Evolutionary conservation across 495 filamentous ascomycete genomes (phyloP), one percentile per base, ranked within the genome.

Genomic region (Aspergillus olivimuriae): DNA sequence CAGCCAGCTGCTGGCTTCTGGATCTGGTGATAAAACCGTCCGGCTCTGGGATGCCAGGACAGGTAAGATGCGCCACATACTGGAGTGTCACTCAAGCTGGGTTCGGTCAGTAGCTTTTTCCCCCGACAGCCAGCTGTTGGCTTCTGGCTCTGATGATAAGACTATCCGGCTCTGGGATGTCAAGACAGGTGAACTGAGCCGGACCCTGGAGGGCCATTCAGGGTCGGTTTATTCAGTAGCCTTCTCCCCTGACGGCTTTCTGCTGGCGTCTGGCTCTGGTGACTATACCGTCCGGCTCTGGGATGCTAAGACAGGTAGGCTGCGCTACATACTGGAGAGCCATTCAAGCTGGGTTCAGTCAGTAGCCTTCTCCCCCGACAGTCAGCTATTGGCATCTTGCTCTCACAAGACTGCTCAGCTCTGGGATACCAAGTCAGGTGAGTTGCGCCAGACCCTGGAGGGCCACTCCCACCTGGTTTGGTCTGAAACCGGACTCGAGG

Each of bases 221-320:
- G 9, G 16, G 7, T 22, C 14, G 18, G 18, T 39, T 1, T 22
- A 12, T 3, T 14, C 17, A 8, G 22, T 39, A 21, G 15, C 18
- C 22, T 22, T 39, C 21, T 39, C 37, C 15, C 37, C 37, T 1
- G 38, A 62, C 41, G 42, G 54, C 28, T 19, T 53, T 33, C 35
- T 56, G 12, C 12, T 69, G 0, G 56, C 47, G 12, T 68, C 61
- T 22, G 51, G 23, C 17, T 63, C 52, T n/a, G 4, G 26, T 33
- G 51, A 67, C 36, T 44, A 51, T 1, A 67, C 61, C 28, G 39
- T 61, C 11, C 46, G 60, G 48, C 45, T 69, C 43, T 48, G 39
- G 39, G 39, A 43, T 48, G 34, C 32, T 16, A 34, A 15, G 6
- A 41, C 45, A 16, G 38, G 45, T 5, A 12, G 4, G 7, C 17